These are phyloP conservation scores for Stephania yunnanensis DNA, from an alignment of 164 flowering plant species.

Conservation along the genomic window DNA sequence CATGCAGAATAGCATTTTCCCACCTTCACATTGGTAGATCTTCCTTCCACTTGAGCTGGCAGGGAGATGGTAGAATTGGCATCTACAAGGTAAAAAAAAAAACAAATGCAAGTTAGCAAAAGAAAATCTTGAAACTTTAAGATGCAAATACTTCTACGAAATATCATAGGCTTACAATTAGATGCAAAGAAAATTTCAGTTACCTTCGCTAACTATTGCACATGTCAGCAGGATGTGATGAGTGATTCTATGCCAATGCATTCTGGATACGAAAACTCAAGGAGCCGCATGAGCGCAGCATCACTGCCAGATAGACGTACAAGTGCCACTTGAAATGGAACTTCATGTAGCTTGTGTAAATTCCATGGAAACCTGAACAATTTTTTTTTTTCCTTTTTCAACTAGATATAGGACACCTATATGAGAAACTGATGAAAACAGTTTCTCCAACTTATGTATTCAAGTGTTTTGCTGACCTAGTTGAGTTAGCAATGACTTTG, in stretches of 20 bases:
- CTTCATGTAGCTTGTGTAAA: background rate
- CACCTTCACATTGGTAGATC: background rate
- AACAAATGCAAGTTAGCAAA: background rate
- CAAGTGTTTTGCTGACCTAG: constrained; percentile 1
- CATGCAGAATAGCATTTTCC: background rate
- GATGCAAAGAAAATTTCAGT: background rate
- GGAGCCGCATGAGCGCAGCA: constrained; percentile 25
- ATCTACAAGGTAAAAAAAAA: background rate
- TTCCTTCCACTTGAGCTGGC: background rate
- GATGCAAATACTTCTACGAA: background rate
- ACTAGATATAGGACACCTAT: constrained; percentile 9
- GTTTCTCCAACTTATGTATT: constrained; percentile 7
- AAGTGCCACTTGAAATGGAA: constrained; percentile 8
- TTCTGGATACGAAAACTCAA: constrained; percentile 28
- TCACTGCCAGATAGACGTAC: constrained; percentile 19
- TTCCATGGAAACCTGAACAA: constrained; percentile 6
- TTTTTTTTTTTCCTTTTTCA: background rate
- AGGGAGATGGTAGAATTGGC: background rate
- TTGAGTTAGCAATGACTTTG: constrained; percentile 3
- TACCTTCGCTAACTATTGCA: background rate
- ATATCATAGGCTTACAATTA: background rate
- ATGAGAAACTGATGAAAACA: background rate
- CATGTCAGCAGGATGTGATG: constrained; percentile 27
- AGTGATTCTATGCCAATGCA: constrained; percentile 16
- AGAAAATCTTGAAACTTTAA: background rate